These are phyloP conservation scores for Leccinum griseonigrum DNA, from an alignment of 1,284 basidiomycete genomes.

Conservation along the genomic window DNA sequence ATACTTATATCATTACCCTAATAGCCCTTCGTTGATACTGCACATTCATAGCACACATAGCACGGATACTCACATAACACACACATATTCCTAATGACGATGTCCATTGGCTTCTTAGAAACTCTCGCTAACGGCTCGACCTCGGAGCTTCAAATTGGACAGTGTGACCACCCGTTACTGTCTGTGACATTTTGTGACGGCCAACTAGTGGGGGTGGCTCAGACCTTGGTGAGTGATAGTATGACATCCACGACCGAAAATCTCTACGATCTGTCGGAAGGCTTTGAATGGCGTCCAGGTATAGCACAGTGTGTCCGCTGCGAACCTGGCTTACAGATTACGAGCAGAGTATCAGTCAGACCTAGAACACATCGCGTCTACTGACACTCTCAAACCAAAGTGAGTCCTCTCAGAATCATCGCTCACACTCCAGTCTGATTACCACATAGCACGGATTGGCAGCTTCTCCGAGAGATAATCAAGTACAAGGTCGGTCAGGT, in stretches of 20 bases:
- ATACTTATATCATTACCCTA: no score
- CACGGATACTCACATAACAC: no score
- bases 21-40: no score
- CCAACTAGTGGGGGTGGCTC: no score
- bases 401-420: conserved; percentile 32
- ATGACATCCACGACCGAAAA: conserved; percentile 23
- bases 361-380: conserved; percentile 65
- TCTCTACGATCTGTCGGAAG: conserved; percentile 18
- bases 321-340: conserved; percentile 11
- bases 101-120: no score
- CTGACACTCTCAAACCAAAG: conserved; percentile 65
- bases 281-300: conserved; percentile 51
- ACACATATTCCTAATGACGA: no score
- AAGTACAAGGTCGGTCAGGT: conserved; percentile 71
- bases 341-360: conserved; percentile 58
- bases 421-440: conserved; percentile 10
- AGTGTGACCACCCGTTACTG: no score
- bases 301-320: conserved; percentile 9
- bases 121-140: no score
- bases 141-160: no score
- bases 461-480: conserved; percentile 65
- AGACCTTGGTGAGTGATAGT: no score
- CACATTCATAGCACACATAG: no score
- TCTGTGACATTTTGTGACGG: no score
- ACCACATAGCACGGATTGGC: conserved; percentile 68